phyloP scores from a whole-genome alignment of 2,329 filamentous ascomycete genomes.

The Thelonectria rubi region DNA sequence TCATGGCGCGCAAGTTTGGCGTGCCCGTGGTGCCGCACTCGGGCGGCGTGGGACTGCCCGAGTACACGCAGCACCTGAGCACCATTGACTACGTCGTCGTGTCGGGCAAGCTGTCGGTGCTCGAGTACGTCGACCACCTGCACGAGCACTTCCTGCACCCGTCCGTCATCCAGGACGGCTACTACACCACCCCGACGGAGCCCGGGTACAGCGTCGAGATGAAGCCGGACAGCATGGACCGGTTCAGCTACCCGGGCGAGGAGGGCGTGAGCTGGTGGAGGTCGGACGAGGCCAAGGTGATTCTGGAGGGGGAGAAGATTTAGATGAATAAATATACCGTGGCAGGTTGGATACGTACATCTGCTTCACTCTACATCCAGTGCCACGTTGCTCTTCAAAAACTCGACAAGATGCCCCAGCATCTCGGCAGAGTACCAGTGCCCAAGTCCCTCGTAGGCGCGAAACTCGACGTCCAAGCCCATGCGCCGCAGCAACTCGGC shows the following conservation, averaged over 20 bases:
- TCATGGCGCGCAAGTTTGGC: slow-evolving; percentile 82
- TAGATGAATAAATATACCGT: slow-evolving; percentile 44
- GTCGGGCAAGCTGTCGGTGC: slow-evolving; percentile 78
- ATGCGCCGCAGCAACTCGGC: slow-evolving; percentile 46
- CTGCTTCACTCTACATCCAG: background rate
- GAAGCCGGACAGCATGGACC: slow-evolving; percentile 87
- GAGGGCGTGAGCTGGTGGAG: slow-evolving; percentile 87
- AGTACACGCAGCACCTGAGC: slow-evolving; percentile 92
- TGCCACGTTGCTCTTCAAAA: slow-evolving; percentile 34
- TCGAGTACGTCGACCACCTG: slow-evolving; percentile 93
- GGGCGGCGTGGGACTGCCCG: slow-evolving; percentile 87
- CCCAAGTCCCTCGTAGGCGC: slow-evolving; percentile 51
- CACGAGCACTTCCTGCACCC: slow-evolving; percentile 94
- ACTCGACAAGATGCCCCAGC: slow-evolving; percentile 49
- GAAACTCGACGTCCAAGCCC: slow-evolving; percentile 48
- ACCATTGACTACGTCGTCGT: slow-evolving; percentile 94
- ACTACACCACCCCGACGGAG: slow-evolving; percentile 85
- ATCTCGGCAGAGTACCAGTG: slow-evolving; percentile 58
- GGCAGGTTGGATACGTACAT: no score
- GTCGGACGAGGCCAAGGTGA: slow-evolving; percentile 78
- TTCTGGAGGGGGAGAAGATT: slow-evolving; percentile 71
- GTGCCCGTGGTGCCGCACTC: slow-evolving; percentile 90
- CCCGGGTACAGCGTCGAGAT: slow-evolving; percentile 94
- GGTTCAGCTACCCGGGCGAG: slow-evolving; percentile 78
- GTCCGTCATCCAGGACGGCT: slow-evolving; percentile 80